A percentile compares a stretch with the other conserved stretches of the same genome.
Conservation (phyloP, 352 stramenopile genomes). For the Pythium diclinum region DNA sequence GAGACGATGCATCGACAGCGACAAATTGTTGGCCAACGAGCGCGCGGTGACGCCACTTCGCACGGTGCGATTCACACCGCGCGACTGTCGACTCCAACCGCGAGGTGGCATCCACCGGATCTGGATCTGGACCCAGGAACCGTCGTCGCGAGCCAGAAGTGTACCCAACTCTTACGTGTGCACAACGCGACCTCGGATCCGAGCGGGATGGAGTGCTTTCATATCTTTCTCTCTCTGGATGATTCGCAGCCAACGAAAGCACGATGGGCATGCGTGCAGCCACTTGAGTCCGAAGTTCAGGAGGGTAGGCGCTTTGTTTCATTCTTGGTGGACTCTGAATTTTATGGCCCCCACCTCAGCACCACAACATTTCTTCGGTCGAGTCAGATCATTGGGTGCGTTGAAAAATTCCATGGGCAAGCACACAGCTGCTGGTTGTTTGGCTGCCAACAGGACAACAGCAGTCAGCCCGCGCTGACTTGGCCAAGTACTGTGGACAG, state of each 20-base stretch:
- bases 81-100: background rate
- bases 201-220: background rate
- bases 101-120: background rate
- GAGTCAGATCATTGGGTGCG: conserved; percentile 3
- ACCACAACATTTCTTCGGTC: background rate
- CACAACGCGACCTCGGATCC: background rate
- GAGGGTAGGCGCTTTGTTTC: background rate
- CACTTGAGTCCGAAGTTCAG: background rate
- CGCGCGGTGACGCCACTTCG: conserved; percentile 4
- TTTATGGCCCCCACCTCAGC: background rate
- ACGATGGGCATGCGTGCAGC: background rate
- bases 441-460: conserved; percentile 3
- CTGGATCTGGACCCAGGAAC: conserved; percentile 3
- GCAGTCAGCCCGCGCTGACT: background rate
- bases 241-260: background rate
- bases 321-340: background rate
- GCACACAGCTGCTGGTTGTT: conserved; percentile 2
- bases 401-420: background rate
- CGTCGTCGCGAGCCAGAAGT: conserved; percentile 2
- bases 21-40: background rate
- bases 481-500: no score
- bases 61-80: background rate
- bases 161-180: background rate
- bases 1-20: background rate
- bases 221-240: background rate